Conservation (phyloP, 768 basidiomycete genomes). For the Boletus rubropictus region DNA sequence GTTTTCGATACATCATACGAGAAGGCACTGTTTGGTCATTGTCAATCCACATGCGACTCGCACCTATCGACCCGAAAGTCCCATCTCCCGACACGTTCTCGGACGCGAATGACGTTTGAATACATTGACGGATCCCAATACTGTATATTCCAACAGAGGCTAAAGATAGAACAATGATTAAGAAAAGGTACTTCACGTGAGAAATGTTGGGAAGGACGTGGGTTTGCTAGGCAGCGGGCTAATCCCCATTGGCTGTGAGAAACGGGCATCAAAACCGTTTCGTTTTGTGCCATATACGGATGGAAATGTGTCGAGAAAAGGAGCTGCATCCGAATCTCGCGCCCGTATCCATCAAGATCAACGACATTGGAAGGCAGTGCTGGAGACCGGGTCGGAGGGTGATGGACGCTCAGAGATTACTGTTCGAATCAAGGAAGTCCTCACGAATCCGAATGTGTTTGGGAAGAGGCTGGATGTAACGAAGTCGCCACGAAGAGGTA, state of each 20-base stretch:
- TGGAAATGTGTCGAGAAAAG: neutral
- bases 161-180: neutral
- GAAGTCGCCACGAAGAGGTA: conserved; percentile 5
- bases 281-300: no score
- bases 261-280: neutral
- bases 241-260: conserved; percentile 7
- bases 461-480: neutral
- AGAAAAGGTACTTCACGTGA: neutral
- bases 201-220: neutral
- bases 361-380: neutral
- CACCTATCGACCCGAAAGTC: neutral
- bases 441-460: neutral
- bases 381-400: neutral
- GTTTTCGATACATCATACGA: neutral
- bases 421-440: neutral
- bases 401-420: neutral
- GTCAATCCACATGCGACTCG: neutral
- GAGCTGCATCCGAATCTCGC: neutral
- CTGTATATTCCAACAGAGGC: no score
- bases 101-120: no score
- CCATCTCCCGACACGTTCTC: neutral
- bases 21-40: neutral
- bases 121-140: no score
- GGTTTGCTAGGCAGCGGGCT: conserved; percentile 1
- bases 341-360: neutral